Percentiles rank a stretch among this genome's conserved stretches.
Evolutionary conservation across 768 basidiomycete species (phyloP).

Genomic region (Suillus cothurnatus): DNA sequence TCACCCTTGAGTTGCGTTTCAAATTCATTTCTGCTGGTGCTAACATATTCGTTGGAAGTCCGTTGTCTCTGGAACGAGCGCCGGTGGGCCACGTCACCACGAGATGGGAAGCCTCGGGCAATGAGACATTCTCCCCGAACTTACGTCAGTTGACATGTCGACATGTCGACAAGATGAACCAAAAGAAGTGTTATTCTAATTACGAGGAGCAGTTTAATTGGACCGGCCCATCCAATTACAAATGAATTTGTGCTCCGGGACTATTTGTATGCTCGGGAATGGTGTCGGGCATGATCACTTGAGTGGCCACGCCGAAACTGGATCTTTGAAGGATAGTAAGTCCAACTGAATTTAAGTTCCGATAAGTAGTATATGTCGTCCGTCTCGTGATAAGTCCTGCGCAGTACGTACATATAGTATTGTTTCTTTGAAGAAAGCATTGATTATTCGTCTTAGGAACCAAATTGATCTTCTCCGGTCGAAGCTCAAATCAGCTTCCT

Average conservation of each 20-base stretch:
- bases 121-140: background rate
- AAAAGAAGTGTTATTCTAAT: background rate
- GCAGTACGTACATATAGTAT: background rate
- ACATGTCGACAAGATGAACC: background rate
- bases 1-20: background rate
- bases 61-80: no score
- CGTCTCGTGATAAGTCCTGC: background rate
- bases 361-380: background rate
- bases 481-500: background rate
- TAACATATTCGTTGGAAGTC: no score
- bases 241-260: no score
- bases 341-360: background rate
- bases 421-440: background rate
- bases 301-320: background rate
- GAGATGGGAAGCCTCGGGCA: constrained; percentile 8
- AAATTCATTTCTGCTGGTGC: background rate
- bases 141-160: constrained; percentile 1
- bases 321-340: background rate
- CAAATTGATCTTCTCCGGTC: no score
- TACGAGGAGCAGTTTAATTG: background rate
- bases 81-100: background rate
- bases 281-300: background rate
- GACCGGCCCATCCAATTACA: background rate
- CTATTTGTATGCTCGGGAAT: background rate
- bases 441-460: no score